Percentiles rank a stretch among this genome's conserved stretches.
phyloP scores from a whole-genome alignment of 257 asterid genomes.

The Solanum clarkiae region DNA sequence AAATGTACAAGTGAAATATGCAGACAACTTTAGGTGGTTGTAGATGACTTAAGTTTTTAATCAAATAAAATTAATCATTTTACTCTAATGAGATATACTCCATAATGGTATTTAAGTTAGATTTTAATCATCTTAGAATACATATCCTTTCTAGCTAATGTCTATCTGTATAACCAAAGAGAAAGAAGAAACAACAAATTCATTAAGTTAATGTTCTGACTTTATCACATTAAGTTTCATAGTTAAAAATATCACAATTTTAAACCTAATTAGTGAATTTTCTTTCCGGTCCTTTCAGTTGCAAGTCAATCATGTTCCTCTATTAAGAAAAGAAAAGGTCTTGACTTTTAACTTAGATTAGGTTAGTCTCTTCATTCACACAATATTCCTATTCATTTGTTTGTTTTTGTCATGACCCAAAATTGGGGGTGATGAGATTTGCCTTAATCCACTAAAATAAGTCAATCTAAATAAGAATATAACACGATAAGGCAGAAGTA shows the following conservation, averaged over 20 bases:
- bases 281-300: not conserved
- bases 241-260: not conserved
- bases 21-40: no score
- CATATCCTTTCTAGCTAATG: no score
- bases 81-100: no score
- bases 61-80: no score
- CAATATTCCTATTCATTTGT: not conserved
- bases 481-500: no score
- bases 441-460: not conserved
- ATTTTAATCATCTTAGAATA: no score
- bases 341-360: not conserved
- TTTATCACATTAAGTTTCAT: not conserved
- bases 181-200: not conserved
- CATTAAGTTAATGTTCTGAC: not conserved
- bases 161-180: no score
- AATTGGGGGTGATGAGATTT: not conserved
- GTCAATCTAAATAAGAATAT: no score
- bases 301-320: not conserved
- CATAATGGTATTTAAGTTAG: no score
- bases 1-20: no score
- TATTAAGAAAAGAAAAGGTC: not conserved
- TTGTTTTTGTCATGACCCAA: no score
- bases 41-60: no score
- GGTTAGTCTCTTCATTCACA: not conserved
- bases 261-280: not conserved